Percentiles rank a stretch among this genome's conserved stretches.
Evolutionary conservation across 2,329 filamentous ascomycete genomes (phyloP).

Genomic region (Neophaeococcomyces aloes): DNA sequence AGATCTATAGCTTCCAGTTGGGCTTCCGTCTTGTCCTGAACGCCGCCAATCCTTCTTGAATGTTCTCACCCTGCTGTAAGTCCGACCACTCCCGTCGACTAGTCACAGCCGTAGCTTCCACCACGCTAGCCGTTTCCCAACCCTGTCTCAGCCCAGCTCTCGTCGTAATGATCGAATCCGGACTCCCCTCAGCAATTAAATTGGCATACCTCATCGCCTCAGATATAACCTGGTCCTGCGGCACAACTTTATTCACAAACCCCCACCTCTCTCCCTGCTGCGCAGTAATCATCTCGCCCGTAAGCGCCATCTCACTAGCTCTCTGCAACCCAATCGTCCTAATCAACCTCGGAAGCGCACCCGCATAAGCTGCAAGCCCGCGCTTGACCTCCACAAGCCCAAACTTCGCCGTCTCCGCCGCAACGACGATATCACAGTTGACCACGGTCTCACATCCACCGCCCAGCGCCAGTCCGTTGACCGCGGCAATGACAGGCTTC

Average conservation of each 20-base stretch:
- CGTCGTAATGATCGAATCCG: constrained; percentile 61
- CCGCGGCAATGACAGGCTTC: constrained; percentile 65
- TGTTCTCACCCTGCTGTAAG: constrained; percentile 42
- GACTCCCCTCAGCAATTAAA: constrained; percentile 54
- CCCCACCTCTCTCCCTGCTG: constrained; percentile 54
- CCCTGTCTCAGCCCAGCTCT: constrained; percentile 59
- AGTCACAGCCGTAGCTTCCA: constrained; percentile 45
- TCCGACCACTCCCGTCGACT: constrained; percentile 8
- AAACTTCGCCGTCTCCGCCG: constrained; percentile 47
- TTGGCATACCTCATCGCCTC: constrained; percentile 51
- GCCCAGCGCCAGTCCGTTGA: constrained; percentile 63
- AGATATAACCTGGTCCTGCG: neutral
- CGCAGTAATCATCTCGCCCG: constrained; percentile 49
- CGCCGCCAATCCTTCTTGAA: constrained; percentile 62
- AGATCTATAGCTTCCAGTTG: constrained; percentile 50
- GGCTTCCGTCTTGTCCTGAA: constrained; percentile 66
- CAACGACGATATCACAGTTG: constrained; percentile 62
- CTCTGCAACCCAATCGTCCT: constrained; percentile 55
- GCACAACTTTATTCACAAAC: constrained; percentile 42
- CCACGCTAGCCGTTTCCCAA: constrained; percentile 59
- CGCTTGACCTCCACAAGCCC: constrained; percentile 59
- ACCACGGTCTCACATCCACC: constrained; percentile 66
- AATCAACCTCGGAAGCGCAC: constrained; percentile 58
- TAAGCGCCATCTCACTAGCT: constrained; percentile 61
- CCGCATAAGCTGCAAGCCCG: constrained; percentile 59